Evolutionary conservation across 352 stramenopile genomes (phyloP), one percentile per base, ranked within the genome.

Genomic region (Globisporangium nunn): DNA sequence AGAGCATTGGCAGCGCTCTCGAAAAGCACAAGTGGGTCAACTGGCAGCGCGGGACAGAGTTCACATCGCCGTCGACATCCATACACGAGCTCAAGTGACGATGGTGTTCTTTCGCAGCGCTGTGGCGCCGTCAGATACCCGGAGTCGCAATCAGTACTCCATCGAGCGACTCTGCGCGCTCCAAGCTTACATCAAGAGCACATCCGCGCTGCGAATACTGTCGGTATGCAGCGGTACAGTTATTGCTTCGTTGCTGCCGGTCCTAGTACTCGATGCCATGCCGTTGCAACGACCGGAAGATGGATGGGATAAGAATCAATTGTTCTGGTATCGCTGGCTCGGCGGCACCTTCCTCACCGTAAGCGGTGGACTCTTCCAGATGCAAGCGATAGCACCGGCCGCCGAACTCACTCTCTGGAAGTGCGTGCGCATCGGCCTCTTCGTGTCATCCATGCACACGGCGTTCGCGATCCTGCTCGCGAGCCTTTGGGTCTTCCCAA

Each of bases 401-500:
- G 35, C 18, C 0, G 12, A 40, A 7, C 41, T 57, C 14, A 18
- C 37, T 14, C 2, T 23, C 6, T 15, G 8, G 12, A 56, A 56
- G 37, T 28, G 15, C 28, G 12, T 28, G 12, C 3, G 31, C 17
- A 23, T 57, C 6, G n/a, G 39, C 2, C 12, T 57, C 37, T 8
- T 41, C 39, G 4, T 23, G 15, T 14, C 41, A 6, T 28, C 4
- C 39, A 17, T 3, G 3, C 37, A 37, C 35, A 33, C n/a, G 6
- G n/a, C n/a, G 23, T 12, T 6, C 6, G 10, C 7, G 23, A 37
- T 82, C 0, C 31, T 75, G 0, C 14, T 76, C 37, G 66, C 62
- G 3, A 54, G 54, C 1, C 33, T 53, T 2, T 80, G 73, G 73
- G 56, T 67, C 0, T 83, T 76, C 33, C 73, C 68, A 0, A 66